Evolutionary conservation across 2,329 filamentous ascomycete species (phyloP), one percentile per base, ranked within the genome.

Genomic region (Aspergillus fijiensis): DNA sequence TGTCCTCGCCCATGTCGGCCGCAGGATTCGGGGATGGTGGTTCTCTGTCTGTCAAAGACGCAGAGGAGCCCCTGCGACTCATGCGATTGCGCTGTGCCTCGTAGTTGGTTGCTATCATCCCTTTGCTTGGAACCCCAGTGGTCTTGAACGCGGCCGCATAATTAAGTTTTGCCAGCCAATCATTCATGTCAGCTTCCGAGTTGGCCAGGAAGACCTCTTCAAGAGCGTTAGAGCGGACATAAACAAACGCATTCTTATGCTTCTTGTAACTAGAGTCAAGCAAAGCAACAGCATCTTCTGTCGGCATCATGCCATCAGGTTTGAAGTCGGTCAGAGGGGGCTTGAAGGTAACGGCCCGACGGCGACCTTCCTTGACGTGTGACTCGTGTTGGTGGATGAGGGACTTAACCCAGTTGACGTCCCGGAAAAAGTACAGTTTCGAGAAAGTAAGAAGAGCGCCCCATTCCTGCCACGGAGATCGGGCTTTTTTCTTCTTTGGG

Each of bases 391-490:
- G 95, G 64, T 90, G 85, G 80, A 98, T 92, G 64, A 99, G 77
- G 60, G 85, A 90, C 76, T 96, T 98, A 35, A 96, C 87, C 94
- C 95, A 99, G 21, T 87, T 83, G 5, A 92, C 89, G 72, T 98
- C 97, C 60, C 91, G 89, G 80, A 98, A 99, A 75, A 99, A 92
- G 75, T 97, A 99, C 7, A 99, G 84, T 71, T 97, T 94, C 5
- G 95, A 96, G n/a, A 94, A 92, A 0, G 95, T 99, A 31, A 99
- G 83, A 60, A 99, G 90, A 25, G 92, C 95, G 55, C 95, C 95
- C 95, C 95, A 99, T 82, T 99, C 95, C 72, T 97, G 94, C 95
- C 95, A 99, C 1, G 95, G 94, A 11, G 94, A 97, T 49, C 94
- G 86, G 0, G 92, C 89, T 76, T 96, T 96, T 78, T 95, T 94